Evolutionary conservation across 2,329 filamentous ascomycete species (phyloP), one percentile per base, ranked within the genome.

Genomic region (Talaromyces sp.): DNA sequence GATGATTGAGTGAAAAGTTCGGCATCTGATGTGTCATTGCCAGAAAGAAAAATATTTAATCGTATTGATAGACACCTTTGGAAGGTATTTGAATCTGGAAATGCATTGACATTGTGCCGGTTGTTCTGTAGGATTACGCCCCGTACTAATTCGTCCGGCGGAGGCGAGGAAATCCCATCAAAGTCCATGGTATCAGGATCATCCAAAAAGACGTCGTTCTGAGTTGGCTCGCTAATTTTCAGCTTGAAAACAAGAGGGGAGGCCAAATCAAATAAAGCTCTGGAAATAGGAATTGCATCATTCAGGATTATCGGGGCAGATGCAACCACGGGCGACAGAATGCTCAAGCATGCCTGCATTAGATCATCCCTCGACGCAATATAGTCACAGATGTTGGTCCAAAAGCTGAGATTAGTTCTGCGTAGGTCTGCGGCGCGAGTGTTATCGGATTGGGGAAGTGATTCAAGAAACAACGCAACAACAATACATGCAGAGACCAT

Each of bases 401-500:
- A 80, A 8, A 80, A 60, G 16, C 59, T 37, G 16, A 71, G 66
- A 39, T 67, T 75, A 45, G 73, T 74, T 14, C 70, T 67, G 41
- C 70, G 72, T 35, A 79, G 58, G 45, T 66, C 69, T 62, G 74
- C 69, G 37, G 69, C 68, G 70, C 62, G 76, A 71, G 66, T 74
- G 49, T 64, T 76, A 67, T 47, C 64, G 67, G 69, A 74, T 61
- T 64, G 79, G 45, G 70, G 76, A 52, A 73, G 70, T 66, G 54
- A 81, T 68, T 66, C 80, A 67, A 70, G 66, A 73, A 74, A 73
- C 59, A 83, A 66, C 22, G 73, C 71, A 27, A 72, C 74, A 24
- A 81, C 74, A 22, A 83, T 75, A 70, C 81, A 84, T 54, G 84
- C 76, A n/a, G 80, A 82, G 6, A 75, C 74, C n/a, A 84, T 64